These are phyloP conservation scores for Euphorbia peplus DNA, from an alignment of 345 rosid species.

Conservation along the genomic window DNA sequence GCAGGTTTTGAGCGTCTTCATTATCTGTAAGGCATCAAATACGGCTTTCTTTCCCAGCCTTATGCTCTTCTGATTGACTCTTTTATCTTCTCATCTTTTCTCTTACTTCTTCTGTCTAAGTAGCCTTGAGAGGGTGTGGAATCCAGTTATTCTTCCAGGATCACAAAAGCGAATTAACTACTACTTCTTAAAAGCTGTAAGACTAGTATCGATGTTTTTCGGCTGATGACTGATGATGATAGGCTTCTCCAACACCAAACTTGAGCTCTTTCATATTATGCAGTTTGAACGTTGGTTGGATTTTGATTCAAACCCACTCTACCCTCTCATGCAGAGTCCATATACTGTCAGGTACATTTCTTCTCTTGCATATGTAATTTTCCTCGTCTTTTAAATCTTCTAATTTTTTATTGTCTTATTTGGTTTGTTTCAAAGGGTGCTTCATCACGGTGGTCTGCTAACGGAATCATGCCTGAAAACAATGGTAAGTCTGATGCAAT, in stretches of 20 bases:
- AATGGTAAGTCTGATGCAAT: slow-evolving; percentile 64
- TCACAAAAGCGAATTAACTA: slow-evolving; percentile 59
- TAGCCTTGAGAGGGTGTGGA: slow-evolving; percentile 95
- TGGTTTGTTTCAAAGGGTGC: slow-evolving; percentile 48
- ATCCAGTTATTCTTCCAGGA: slow-evolving; percentile 74
- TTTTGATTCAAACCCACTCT: slow-evolving; percentile 85
- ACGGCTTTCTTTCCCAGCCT: neutral
- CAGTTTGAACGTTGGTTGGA: slow-evolving; percentile 75
- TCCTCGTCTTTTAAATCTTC: slow-evolving; percentile 3
- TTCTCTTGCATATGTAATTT: neutral
- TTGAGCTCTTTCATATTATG: slow-evolving; percentile 20
- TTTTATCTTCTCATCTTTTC: slow-evolving; percentile 2
- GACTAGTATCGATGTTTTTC: slow-evolving; percentile 14
- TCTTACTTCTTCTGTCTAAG: neutral
- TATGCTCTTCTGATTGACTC: slow-evolving; percentile 5
- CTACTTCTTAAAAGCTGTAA: slow-evolving; percentile 75
- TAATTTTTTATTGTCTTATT: slow-evolving; percentile 5
- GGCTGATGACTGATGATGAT: slow-evolving; percentile 3
- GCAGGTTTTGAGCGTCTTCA: slow-evolving; percentile 90
- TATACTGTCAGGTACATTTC: slow-evolving; percentile 81
- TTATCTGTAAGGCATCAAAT: slow-evolving; percentile 56
- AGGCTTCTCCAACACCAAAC: slow-evolving; percentile 4
- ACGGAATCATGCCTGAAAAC: slow-evolving; percentile 44
- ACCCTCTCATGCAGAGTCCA: slow-evolving; percentile 77
- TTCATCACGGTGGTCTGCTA: slow-evolving; percentile 80